These are phyloP conservation scores for Rubus idaeus DNA, from an alignment of 306 rosid genomes.

Conservation along the genomic window DNA sequence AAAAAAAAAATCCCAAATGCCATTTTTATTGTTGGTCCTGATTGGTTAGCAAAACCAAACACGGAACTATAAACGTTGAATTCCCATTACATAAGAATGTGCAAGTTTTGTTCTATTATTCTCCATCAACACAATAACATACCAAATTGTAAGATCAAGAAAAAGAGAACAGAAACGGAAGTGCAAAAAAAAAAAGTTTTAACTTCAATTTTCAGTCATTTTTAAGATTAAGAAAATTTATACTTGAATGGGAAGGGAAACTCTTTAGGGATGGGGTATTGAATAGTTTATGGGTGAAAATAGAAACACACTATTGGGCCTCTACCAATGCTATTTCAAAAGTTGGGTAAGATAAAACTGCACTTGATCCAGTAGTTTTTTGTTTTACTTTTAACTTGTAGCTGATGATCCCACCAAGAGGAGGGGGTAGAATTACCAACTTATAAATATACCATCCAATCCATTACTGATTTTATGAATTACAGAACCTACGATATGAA, in stretches of 20 bases:
- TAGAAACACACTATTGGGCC: background rate
- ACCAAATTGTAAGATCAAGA: background rate
- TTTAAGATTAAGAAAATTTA: background rate
- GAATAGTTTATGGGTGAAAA: background rate
- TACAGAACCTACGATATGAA: background rate
- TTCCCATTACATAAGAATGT: background rate
- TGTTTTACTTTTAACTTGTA: conserved; percentile 7
- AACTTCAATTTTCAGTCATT: background rate
- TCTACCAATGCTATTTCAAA: background rate
- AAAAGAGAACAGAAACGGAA: background rate
- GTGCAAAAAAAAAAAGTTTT: background rate
- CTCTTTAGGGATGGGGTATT: background rate
- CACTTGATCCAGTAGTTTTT: background rate
- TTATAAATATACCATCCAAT: background rate
- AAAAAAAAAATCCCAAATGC: background rate
- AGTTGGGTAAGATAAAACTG: background rate
- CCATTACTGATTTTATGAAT: background rate
- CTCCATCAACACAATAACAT: background rate
- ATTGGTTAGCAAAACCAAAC: background rate
- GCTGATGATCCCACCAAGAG: background rate
- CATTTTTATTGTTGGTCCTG: background rate
- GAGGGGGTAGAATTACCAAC: background rate
- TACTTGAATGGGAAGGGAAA: background rate
- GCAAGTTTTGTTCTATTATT: background rate
- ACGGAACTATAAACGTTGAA: background rate